phyloP scores from a whole-genome alignment of 106 monocot genomes.

The Phalaenopsis equestris region DNA sequence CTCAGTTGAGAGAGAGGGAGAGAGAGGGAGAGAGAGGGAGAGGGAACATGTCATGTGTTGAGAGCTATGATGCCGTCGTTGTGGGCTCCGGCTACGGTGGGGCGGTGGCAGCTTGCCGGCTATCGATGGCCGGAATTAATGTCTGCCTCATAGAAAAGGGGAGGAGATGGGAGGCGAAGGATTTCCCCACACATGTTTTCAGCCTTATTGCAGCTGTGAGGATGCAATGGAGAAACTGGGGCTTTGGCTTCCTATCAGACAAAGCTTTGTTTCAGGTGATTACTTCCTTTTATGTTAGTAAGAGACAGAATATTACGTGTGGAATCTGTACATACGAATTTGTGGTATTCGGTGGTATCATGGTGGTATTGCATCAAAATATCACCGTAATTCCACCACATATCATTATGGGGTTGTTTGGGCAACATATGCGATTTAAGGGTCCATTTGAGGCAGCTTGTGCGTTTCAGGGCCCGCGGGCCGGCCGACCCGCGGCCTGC shows the following conservation, averaged over 20 bases:
- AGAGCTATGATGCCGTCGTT: conserved; percentile 26
- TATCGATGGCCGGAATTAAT: conserved; percentile 21
- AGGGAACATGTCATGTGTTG: not conserved
- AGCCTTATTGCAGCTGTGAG: conserved; percentile 11
- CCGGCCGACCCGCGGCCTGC: too few species aligned
- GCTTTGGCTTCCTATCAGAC: conserved; percentile 14
- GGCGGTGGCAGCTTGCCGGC: conserved; percentile 23
- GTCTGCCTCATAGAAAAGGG: conserved; percentile 36
- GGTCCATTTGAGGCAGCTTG: too few species aligned
- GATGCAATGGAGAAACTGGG: conserved; percentile 20
- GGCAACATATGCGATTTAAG: too few species aligned
- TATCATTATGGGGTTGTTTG: too few species aligned
- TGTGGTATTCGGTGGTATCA: too few species aligned
- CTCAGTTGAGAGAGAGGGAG: not conserved
- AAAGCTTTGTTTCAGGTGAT: conserved; percentile 26
- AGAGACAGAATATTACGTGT: too few species aligned
- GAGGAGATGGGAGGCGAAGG: conserved; percentile 20
- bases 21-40: not conserved
- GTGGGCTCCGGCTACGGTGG: conserved; percentile 33
- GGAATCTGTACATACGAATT: too few species aligned
- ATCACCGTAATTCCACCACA: too few species aligned
- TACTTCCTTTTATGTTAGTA: not conserved
- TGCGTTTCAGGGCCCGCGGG: too few species aligned
- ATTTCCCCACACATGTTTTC: conserved; percentile 19
- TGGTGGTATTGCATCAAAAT: too few species aligned